Conservation (phyloP, 1,284 basidiomycete species). For the Sporisorium sorghi region DNA sequence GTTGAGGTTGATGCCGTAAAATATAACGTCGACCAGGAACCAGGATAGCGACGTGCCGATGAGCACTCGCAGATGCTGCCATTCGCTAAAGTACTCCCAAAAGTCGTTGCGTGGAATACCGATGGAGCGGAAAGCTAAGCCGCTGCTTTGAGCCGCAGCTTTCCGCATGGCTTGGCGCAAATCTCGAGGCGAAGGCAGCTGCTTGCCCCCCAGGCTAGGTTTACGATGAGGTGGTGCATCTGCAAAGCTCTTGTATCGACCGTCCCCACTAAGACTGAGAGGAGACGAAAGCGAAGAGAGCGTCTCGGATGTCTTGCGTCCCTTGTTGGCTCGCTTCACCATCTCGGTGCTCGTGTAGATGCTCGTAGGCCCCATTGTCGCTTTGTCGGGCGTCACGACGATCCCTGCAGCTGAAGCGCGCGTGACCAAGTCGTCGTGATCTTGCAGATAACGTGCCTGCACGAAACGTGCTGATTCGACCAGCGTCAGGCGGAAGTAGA, state of each 20-base stretch:
- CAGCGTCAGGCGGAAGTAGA: constrained; percentile 71
- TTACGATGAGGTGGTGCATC: constrained; percentile 4
- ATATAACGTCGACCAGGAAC: constrained; percentile 75
- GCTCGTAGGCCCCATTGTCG: constrained; percentile 7
- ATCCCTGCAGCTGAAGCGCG: constrained; percentile 71
- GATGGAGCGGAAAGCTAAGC: constrained; percentile 41
- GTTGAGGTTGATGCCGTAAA: constrained; percentile 84
- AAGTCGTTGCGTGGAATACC: constrained; percentile 33
- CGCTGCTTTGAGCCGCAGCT: constrained; percentile 36
- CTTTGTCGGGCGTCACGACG: constrained; percentile 61
- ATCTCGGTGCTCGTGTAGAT: constrained; percentile 72
- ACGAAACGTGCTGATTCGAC: constrained; percentile 79
- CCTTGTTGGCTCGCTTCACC: constrained; percentile 66
- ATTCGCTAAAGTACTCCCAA: constrained; percentile 50
- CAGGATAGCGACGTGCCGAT: constrained; percentile 46
- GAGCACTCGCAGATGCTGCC: constrained; percentile 47
- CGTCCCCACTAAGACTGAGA: constrained; percentile 20
- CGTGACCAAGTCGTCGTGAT: constrained; percentile 79
- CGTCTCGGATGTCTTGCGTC: constrained; percentile 25
- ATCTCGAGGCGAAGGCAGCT: constrained; percentile 29
- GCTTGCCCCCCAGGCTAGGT: constrained; percentile 18
- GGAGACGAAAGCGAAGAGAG: constrained; percentile 21
- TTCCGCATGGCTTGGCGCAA: constrained; percentile 26
- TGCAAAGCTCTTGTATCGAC: constrained; percentile 15
- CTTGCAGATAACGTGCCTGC: constrained; percentile 80